These are phyloP conservation scores for Penicillium longicatenatum DNA, from an alignment of 495 filamentous ascomycete genomes.

Conservation along the genomic window DNA sequence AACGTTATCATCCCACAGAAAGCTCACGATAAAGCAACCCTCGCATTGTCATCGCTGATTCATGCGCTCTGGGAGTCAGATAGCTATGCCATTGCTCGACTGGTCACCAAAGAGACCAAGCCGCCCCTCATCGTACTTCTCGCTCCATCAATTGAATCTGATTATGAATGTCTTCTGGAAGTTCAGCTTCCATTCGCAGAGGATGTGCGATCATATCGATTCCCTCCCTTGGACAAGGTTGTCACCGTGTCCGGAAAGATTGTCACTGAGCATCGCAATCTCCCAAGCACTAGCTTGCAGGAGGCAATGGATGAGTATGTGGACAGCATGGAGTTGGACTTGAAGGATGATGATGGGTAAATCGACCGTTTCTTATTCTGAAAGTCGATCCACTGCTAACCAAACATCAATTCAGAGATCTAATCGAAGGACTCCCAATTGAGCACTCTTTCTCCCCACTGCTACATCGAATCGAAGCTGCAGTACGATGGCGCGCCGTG, in stretches of 20 bases:
- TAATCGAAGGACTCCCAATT: slow-evolving; percentile 70
- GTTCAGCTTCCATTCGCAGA: slow-evolving; percentile 93
- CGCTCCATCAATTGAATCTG: slow-evolving; percentile 75
- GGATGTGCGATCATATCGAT: slow-evolving; percentile 84
- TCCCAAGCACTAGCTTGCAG: slow-evolving; percentile 73
- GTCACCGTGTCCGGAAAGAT: slow-evolving; percentile 86
- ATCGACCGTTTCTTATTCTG: slow-evolving; percentile 5
- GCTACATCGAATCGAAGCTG: slow-evolving; percentile 86
- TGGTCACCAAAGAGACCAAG: slow-evolving; percentile 79
- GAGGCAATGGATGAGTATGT: slow-evolving; percentile 88
- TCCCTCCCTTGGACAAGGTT: slow-evolving; percentile 86
- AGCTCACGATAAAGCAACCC: slow-evolving; percentile 69
- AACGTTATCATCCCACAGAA: slow-evolving; percentile 73
- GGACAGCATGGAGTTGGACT: slow-evolving; percentile 86
- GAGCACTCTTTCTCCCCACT: slow-evolving; percentile 90
- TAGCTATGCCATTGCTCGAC: slow-evolving; percentile 81
- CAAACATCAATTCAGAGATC: slow-evolving; percentile 54
- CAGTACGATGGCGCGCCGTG: slow-evolving; percentile 77
- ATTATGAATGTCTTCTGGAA: slow-evolving; percentile 88
- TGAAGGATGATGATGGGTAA: slow-evolving; percentile 72
- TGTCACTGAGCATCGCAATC: slow-evolving; percentile 80
- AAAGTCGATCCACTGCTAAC: not conserved
- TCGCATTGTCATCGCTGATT: slow-evolving; percentile 88
- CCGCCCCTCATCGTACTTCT: slow-evolving; percentile 79
- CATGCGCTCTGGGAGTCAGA: slow-evolving; percentile 85